Conservation (phyloP, 192 early-diverging fungal species). For the Gamsiella multidivaricata region DNA sequence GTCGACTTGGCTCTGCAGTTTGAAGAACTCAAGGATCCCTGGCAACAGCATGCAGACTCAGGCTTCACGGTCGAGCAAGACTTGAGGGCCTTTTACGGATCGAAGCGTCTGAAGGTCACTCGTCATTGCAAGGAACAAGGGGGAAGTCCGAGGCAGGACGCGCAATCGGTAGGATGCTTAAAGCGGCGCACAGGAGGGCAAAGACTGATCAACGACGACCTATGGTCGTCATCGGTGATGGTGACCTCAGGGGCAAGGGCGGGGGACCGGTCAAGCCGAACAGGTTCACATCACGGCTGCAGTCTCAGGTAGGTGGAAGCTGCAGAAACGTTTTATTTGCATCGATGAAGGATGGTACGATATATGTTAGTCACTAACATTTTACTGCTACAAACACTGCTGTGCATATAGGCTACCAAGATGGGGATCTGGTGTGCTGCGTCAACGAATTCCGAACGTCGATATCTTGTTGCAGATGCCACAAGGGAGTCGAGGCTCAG, state of each 20-base stretch:
- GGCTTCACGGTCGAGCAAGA: not conserved
- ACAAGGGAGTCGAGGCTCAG: not conserved
- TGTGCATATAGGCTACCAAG: not conserved
- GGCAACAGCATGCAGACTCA: too few species aligned
- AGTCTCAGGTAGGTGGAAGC: not conserved
- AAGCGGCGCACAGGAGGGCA: not conserved
- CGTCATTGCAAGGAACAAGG: not conserved
- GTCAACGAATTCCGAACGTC: not conserved
- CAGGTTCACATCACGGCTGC: not conserved
- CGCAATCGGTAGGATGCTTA: not conserved
- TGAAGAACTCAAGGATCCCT: too few species aligned
- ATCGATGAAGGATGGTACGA: too few species aligned
- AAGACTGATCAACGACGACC: not conserved
- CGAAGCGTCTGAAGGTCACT: not conserved
- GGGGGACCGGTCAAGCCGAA: not conserved
- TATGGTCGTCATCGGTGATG: constrained; percentile 2
- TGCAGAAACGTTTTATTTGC: not conserved
- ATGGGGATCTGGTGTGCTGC: constrained; percentile 1
- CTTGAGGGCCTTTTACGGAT: not conserved
- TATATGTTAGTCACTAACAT: not conserved
- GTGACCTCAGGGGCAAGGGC: not conserved
- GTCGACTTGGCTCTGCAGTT: too few species aligned
- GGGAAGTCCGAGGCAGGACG: not conserved
- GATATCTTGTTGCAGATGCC: not conserved
- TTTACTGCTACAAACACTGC: not conserved